phyloP scores from a whole-genome alignment of 1,139 yeast genomes.

The Oligophagozyma castellii region DNA sequence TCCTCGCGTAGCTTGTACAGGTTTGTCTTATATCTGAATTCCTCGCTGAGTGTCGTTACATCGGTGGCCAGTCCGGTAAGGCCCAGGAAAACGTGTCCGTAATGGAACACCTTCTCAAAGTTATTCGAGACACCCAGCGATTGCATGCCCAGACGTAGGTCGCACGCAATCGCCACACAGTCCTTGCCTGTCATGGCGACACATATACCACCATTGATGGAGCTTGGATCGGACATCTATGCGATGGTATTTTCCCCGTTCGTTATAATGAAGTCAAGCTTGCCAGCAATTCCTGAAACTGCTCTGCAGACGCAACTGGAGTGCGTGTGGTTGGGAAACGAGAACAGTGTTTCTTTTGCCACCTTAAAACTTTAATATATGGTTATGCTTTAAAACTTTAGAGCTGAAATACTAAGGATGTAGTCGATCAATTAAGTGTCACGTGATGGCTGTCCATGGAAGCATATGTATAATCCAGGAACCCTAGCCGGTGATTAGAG shows the following conservation, averaged over 20 bases:
- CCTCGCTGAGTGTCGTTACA: slow-evolving; percentile 72
- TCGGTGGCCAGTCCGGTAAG: slow-evolving; percentile 94
- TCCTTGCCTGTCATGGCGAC: slow-evolving; percentile 98
- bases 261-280: slow-evolving; percentile 1
- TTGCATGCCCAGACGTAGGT: slow-evolving; percentile 85
- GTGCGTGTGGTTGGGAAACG: too few relatives aligned
- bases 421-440: too few relatives aligned
- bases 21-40: slow-evolving; percentile 73
- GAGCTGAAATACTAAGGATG: too few relatives aligned
- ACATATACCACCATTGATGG: slow-evolving; percentile 72
- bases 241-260: slow-evolving; percentile 1
- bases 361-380: too few relatives aligned
- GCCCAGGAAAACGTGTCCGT: slow-evolving; percentile 78
- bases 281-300: slow-evolving; percentile 1
- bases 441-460: too few relatives aligned
- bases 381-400: too few relatives aligned
- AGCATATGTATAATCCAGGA: too few relatives aligned
- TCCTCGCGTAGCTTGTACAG: slow-evolving; percentile 87
- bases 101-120: slow-evolving; percentile 81
- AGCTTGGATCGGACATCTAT: slow-evolving; percentile 45
- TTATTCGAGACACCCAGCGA: slow-evolving; percentile 84
- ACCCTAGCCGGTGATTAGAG: too few relatives aligned
- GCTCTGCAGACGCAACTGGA: too few relatives aligned
- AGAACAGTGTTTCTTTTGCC: too few relatives aligned
- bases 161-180: slow-evolving; percentile 96